Evolutionary conservation across 129 eudicot species (phyloP).

Genomic region (Pulicaria dysenterica): DNA sequence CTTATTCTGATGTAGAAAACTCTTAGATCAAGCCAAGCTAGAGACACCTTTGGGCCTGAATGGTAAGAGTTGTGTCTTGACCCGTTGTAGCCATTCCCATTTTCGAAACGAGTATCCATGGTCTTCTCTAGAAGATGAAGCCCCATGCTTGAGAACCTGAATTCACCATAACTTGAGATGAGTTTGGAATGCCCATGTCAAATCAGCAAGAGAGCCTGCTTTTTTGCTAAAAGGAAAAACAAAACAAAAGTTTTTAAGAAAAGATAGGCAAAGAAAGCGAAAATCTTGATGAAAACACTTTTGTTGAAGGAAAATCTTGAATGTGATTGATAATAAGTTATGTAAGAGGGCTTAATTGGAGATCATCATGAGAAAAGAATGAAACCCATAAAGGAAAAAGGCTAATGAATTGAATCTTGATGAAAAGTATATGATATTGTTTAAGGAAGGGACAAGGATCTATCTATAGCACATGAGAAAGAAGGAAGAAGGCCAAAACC

Average conservation of each 20-base stretch:
- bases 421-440: conserved; percentile 3
- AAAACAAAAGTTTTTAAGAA: conserved; percentile 27
- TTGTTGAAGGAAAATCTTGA: neutral
- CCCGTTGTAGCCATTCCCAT: conserved; percentile 47
- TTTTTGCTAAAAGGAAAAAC: conserved; percentile 16
- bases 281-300: neutral
- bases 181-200: conserved; percentile 32
- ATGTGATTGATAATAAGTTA: neutral
- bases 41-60: conserved; percentile 40
- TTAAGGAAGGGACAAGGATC: conserved; percentile 24
- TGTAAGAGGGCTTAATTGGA: neutral
- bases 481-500: conserved; percentile 25
- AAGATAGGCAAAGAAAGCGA: conserved; percentile 1
- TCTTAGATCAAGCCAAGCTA: conserved; percentile 76
- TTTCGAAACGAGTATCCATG: conserved; percentile 52
- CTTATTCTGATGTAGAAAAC: conserved; percentile 82
- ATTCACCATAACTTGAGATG: conserved; percentile 35
- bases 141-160: conserved; percentile 36
- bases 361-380: neutral
- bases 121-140: conserved; percentile 27
- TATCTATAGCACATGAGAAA: conserved; percentile 24
- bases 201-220: conserved; percentile 41
- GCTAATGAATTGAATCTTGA: neutral
- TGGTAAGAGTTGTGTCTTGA: conserved; percentile 46
- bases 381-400: conserved; percentile 1